Percentiles rank a stretch among this genome's conserved stretches.
Conservation (phyloP, 2,329 filamentous ascomycete genomes). For the Fusarium compactum region DNA sequence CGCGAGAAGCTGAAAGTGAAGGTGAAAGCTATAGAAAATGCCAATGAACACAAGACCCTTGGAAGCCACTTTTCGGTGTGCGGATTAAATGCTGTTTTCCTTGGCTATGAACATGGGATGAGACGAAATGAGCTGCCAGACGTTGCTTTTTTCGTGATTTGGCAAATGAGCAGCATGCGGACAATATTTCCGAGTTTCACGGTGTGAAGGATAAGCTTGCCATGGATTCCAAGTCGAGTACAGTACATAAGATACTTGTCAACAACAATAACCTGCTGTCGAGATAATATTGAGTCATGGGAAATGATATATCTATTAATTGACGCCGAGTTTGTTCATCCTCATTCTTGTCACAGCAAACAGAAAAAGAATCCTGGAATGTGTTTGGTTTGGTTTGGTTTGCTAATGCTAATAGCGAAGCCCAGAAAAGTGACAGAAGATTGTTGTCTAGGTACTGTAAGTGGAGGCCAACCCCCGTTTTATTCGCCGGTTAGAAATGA, state of each 20-base stretch:
- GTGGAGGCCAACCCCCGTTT: conserved; percentile 11
- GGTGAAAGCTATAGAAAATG: background rate
- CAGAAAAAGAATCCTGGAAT: conserved; percentile 1
- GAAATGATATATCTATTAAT: background rate
- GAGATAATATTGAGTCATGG: background rate
- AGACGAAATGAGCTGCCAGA: conserved; percentile 15
- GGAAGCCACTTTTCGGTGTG: conserved; percentile 17
- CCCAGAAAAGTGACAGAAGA: conserved; percentile 2
- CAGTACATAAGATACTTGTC: background rate
- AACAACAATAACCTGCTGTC: background rate
- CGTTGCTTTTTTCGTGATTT: conserved; percentile 27
- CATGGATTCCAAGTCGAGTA: background rate
- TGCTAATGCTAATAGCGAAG: background rate
- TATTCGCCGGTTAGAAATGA: conserved; percentile 22
- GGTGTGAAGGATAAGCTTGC: background rate
- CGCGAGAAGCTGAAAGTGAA: conserved; percentile 2
- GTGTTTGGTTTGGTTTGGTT: conserved; percentile 4
- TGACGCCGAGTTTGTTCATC: background rate
- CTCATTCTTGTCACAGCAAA: background rate
- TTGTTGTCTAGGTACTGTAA: background rate
- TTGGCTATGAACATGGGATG: background rate
- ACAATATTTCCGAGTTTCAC: background rate
- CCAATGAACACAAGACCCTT: background rate
- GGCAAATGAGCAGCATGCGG: background rate
- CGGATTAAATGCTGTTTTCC: background rate